Percentiles rank a stretch among this genome's conserved stretches.
Conservation (phyloP, 2,329 filamentous ascomycete species). For the Orbilia quercus region DNA sequence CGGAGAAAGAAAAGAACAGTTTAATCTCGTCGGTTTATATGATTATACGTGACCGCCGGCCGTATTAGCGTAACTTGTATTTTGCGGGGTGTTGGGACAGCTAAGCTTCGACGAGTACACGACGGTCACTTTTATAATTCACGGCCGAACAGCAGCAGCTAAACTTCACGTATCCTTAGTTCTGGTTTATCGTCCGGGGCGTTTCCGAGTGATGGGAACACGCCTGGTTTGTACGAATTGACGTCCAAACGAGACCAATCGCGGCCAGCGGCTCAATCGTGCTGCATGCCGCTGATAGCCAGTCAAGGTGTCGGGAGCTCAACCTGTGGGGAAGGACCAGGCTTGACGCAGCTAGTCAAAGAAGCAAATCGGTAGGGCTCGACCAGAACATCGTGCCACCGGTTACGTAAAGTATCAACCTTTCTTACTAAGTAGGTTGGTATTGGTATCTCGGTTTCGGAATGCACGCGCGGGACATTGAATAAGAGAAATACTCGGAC, state of each 20-base stretch:
- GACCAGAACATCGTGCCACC: constrained; percentile 37
- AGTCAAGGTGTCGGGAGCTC: constrained; percentile 50
- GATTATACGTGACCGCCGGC: neutral
- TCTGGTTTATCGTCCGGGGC: constrained; percentile 44
- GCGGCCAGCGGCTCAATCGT: constrained; percentile 27
- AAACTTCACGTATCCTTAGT: too few species aligned
- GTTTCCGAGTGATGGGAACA: constrained; percentile 20
- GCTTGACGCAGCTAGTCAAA: constrained; percentile 36
- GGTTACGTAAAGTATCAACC: constrained; percentile 50
- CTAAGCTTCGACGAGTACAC: constrained; percentile 23
- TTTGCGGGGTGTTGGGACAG: constrained; percentile 20
- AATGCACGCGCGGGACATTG: neutral
- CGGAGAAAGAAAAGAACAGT: neutral
- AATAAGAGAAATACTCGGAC: constrained; percentile 1
- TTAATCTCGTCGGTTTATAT: neutral
- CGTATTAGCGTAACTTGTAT: too few species aligned
- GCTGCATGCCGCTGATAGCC: constrained; percentile 48
- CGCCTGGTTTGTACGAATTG: constrained; percentile 8
- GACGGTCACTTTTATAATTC: constrained; percentile 53
- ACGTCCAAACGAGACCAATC: constrained; percentile 28
- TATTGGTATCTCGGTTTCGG: constrained; percentile 4
- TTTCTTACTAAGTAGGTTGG: too few species aligned
- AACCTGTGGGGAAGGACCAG: constrained; percentile 50
- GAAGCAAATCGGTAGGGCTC: constrained; percentile 16
- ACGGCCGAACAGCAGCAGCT: neutral